phyloP scores from a whole-genome alignment of 2,329 filamentous ascomycete species.

The Ilyonectria destructans region DNA sequence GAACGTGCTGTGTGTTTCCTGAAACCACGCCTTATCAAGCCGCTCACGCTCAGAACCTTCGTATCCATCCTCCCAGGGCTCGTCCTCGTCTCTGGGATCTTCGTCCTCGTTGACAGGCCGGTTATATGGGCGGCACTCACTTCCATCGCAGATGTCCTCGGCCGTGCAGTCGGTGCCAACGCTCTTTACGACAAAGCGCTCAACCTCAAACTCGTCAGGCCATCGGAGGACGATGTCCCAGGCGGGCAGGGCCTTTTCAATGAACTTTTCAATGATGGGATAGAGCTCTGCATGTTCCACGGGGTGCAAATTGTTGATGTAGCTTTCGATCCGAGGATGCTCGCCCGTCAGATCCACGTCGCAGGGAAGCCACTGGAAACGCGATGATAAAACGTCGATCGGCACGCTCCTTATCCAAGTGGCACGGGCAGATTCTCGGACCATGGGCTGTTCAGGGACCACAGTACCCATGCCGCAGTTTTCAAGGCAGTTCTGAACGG shows the following conservation, averaged over 20 bases:
- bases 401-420: not conserved
- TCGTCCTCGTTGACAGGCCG: constrained; percentile 50
- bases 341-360: constrained; percentile 61
- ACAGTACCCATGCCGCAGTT: constrained; percentile 50
- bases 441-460: not conserved
- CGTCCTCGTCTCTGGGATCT: constrained; percentile 35
- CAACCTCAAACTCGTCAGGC: constrained; percentile 47
- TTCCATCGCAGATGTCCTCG: constrained; percentile 35
- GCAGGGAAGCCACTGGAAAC: constrained; percentile 66
- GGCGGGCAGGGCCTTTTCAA: constrained; percentile 60
- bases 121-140: constrained; percentile 35
- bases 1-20: constrained; percentile 43
- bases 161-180: constrained; percentile 41
- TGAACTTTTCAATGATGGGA: constrained; percentile 58
- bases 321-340: constrained; percentile 61
- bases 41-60: constrained; percentile 39
- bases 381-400: constrained; percentile 29
- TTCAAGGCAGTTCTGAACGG: constrained; percentile 57
- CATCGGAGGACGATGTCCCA: constrained; percentile 61
- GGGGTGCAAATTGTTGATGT: constrained; percentile 71
- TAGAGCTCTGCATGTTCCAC: constrained; percentile 57
- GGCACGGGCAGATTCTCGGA: constrained; percentile 30
- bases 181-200: constrained; percentile 43
- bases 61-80: constrained; percentile 37
- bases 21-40: constrained; percentile 51